A percentile compares a stretch with the other conserved stretches of the same genome.
Conservation (phyloP, 495 filamentous ascomycete genomes). For the Trichoderma asperelloides region DNA sequence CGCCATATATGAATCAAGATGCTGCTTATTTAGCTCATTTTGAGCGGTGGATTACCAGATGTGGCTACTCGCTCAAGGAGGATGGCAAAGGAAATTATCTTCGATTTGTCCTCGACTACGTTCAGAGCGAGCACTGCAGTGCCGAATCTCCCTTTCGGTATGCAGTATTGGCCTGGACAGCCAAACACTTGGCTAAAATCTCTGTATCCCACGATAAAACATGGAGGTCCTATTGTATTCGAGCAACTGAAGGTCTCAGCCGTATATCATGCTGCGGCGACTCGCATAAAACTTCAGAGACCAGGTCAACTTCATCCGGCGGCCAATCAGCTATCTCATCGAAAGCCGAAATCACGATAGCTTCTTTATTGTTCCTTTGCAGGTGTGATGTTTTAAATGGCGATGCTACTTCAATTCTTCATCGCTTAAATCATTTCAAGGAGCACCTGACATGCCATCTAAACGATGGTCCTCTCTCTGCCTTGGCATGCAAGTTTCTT, state of each 20-base stretch:
- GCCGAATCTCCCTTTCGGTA: constrained; percentile 14
- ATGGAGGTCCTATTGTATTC: constrained; percentile 10
- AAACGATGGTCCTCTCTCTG: constrained; percentile 12
- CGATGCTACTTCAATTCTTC: constrained; percentile 9
- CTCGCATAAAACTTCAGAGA: neutral
- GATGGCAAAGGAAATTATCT: constrained; percentile 15
- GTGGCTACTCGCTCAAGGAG: constrained; percentile 11
- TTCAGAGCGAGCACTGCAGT: constrained; percentile 10
- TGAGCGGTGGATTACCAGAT: neutral
- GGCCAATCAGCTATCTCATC: neutral
- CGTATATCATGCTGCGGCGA: neutral
- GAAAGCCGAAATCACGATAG: constrained; percentile 16
- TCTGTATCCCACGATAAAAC: constrained; percentile 1
- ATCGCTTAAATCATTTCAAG: constrained; percentile 13
- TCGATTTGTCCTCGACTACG: constrained; percentile 17
- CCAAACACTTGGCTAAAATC: constrained; percentile 8
- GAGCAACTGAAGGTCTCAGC: neutral
- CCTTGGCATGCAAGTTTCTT: constrained; percentile 17
- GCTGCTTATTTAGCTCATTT: neutral
- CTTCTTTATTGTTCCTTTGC: constrained; percentile 16
- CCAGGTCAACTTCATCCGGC: neutral
- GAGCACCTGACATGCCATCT: constrained; percentile 13
- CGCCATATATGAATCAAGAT: neutral
- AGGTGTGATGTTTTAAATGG: constrained; percentile 15
- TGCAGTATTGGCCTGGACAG: constrained; percentile 17